phyloP scores from a whole-genome alignment of 441 rosid species.

The Croton setiger region DNA sequence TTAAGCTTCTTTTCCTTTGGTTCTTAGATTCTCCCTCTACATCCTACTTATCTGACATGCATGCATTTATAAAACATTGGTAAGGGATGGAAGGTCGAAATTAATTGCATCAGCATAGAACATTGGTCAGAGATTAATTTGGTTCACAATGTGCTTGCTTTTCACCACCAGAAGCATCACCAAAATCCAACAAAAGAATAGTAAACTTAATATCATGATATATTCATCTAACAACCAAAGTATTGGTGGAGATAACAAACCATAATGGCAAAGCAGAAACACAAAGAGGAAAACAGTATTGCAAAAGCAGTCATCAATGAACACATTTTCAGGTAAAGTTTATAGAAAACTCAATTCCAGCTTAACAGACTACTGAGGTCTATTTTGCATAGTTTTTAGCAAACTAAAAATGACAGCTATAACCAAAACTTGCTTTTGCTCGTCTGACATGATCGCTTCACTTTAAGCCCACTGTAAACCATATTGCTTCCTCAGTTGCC shows the following conservation, averaged over 20 bases:
- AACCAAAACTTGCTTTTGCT: neutral
- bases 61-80: too few species aligned
- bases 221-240: slow-evolving; percentile 5
- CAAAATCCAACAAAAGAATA: neutral
- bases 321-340: slow-evolving; percentile 2
- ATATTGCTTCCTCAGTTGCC: neutral
- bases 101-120: too few species aligned
- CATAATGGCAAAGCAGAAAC: slow-evolving; percentile 11
- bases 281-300: neutral
- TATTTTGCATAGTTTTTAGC: neutral
- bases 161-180: neutral
- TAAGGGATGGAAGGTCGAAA: too few species aligned
- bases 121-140: neutral
- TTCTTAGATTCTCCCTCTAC: neutral
- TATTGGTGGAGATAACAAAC: neutral
- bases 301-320: slow-evolving; percentile 13
- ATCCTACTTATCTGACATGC: neutral
- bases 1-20: neutral
- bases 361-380: neutral
- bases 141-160: neutral
- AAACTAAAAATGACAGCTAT: too few species aligned
- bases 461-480: neutral
- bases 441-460: neutral
- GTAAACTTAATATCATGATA: neutral
- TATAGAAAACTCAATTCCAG: neutral